Conservation (phyloP, 1,139 yeast genomes). For the Yamadazyma mexicana region DNA sequence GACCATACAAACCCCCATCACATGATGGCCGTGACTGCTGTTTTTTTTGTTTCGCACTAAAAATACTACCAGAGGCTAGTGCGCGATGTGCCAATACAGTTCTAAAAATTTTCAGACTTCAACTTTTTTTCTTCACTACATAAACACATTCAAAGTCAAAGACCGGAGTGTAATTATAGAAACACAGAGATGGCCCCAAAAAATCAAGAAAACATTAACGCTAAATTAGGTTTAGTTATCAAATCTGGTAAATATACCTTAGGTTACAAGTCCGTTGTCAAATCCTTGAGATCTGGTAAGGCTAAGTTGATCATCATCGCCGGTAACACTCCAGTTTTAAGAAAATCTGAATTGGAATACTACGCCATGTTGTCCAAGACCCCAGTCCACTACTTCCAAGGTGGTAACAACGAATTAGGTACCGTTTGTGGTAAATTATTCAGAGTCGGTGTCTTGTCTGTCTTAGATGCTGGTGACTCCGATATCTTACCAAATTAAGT, state of each 20-base stretch:
- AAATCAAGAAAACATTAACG: conserved; percentile 93
- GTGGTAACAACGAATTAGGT: conserved; percentile 99
- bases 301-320: conserved; percentile 98
- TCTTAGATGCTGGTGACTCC: conserved; percentile 99
- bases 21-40: conserved; percentile 20
- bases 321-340: conserved; percentile 99
- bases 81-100: too few relatives aligned
- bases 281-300: conserved; percentile 98
- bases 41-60: too few relatives aligned
- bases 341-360: conserved; percentile 99
- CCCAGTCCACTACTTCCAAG: conserved; percentile 97
- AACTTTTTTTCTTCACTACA: conserved; percentile 7
- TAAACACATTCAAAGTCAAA: conserved; percentile 21
- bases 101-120: conserved; percentile 1
- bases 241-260: conserved; percentile 99
- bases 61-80: too few relatives aligned
- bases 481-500: conserved; percentile 64
- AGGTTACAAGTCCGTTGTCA: conserved; percentile 99
- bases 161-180: conserved; percentile 81
- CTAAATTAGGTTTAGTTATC: conserved; percentile 96
- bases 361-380: conserved; percentile 99
- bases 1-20: conserved; percentile 7
- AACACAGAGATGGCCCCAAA: conserved; percentile 99
- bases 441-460: conserved; percentile 98
- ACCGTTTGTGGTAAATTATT: conserved; percentile 99